phyloP scores from a whole-genome alignment of 2,329 filamentous ascomycete species.

The Paracoccidioides lutzii region DNA sequence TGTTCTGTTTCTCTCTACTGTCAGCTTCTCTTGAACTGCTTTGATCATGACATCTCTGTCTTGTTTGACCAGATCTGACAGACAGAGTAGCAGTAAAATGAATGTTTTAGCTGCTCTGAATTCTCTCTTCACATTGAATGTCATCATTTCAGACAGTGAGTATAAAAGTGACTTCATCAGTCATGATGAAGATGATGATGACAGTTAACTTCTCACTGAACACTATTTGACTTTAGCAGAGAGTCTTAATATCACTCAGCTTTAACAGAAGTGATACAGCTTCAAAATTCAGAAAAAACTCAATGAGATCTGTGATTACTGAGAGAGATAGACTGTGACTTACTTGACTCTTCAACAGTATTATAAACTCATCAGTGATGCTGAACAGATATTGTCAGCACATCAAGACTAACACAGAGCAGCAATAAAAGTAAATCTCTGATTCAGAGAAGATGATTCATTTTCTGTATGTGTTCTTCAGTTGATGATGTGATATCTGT shows the following conservation, averaged over 20 bases:
- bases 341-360: background rate
- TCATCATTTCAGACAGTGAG: constrained; percentile 12
- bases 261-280: constrained; percentile 19
- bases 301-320: constrained; percentile 16
- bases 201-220: constrained; percentile 11
- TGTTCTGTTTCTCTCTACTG: background rate
- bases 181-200: constrained; percentile 7
- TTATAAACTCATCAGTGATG: background rate
- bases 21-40: background rate
- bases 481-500: constrained; percentile 13
- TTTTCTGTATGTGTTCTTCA: constrained; percentile 17
- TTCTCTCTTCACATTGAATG: constrained; percentile 8
- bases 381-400: constrained; percentile 15
- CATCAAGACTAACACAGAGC: constrained; percentile 10
- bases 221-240: constrained; percentile 17
- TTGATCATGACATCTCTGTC: constrained; percentile 8
- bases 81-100: constrained; percentile 10
- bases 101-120: constrained; percentile 10
- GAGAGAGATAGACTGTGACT: constrained; percentile 12
- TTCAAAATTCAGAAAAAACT: constrained; percentile 15
- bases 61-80: constrained; percentile 5
- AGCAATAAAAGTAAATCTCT: constrained; percentile 14
- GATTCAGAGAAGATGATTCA: constrained; percentile 18
- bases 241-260: constrained; percentile 16
- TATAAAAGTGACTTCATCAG: constrained; percentile 9